phyloP scores from a whole-genome alignment of 805 yeast species.

The Saccharomycopsis oosterbeekiorum region DNA sequence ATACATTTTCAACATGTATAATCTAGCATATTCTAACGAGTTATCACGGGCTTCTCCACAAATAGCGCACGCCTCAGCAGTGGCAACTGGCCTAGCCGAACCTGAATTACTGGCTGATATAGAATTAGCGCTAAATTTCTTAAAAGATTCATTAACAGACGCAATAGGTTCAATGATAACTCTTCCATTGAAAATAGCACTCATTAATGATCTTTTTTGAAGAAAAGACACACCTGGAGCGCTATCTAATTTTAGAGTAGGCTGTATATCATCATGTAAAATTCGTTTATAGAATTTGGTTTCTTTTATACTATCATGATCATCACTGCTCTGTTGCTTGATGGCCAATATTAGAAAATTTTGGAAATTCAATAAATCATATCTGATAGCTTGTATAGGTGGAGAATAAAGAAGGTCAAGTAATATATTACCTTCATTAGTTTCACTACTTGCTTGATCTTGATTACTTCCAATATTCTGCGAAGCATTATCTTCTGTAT shows the following conservation, averaged over 20 bases:
- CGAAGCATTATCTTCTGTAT: constrained; percentile 27
- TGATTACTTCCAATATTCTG: constrained; percentile 19
- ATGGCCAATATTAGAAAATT: constrained; percentile 30
- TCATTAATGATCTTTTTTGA: constrained; percentile 50
- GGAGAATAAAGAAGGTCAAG: constrained; percentile 30
- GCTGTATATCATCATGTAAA: constrained; percentile 71
- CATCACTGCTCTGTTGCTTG: constrained; percentile 13
- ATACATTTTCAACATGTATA: constrained; percentile 54
- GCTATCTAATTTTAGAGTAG: constrained; percentile 50
- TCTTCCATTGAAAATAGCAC: constrained; percentile 65
- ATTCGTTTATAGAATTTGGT: constrained; percentile 53
- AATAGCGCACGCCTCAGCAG: constrained; percentile 38
- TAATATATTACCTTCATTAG: background rate
- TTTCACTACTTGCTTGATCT: background rate
- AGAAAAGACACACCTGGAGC: constrained; percentile 60
- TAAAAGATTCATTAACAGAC: constrained; percentile 59
- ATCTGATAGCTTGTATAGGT: constrained; percentile 31
- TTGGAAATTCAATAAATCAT: constrained; percentile 31
- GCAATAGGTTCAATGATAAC: constrained; percentile 80
- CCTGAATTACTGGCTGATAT: constrained; percentile 18
- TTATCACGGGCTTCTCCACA: constrained; percentile 76
- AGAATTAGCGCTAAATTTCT: constrained; percentile 18
- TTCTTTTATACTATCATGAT: constrained; percentile 25
- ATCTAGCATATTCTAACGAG: constrained; percentile 64
- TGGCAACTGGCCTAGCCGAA: constrained; percentile 37